Evolutionary conservation across 2,329 filamentous ascomycete species (phyloP).

Genomic region (Clarireedia hainanense): DNA sequence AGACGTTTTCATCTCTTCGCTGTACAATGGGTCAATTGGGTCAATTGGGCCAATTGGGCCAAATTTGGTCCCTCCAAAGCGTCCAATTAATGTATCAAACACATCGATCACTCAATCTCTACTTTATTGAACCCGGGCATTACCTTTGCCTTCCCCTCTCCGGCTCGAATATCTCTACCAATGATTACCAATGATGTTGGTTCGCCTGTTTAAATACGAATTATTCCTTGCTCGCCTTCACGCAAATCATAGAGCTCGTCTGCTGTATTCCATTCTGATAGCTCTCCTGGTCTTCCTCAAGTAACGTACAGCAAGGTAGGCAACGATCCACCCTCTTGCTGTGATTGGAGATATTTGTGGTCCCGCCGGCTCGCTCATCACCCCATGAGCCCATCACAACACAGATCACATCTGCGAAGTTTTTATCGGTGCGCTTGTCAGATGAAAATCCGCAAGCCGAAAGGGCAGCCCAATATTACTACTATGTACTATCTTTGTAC

Average conservation of each 20-base stretch:
- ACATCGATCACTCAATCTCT: not conserved
- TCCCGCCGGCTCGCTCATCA: not conserved
- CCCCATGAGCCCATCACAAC: not conserved
- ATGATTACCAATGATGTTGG: not conserved
- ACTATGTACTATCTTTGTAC: too few species aligned
- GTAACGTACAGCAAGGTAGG: not conserved
- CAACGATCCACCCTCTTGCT: slow-evolving; percentile 1
- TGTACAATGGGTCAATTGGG: not conserved
- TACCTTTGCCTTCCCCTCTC: not conserved
- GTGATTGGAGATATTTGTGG: slow-evolving; percentile 6
- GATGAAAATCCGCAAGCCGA: not conserved
- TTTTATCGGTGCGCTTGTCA: not conserved
- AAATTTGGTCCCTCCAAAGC: not conserved
- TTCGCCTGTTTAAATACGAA: not conserved
- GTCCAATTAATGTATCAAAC: not conserved
- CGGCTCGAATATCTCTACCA: not conserved
- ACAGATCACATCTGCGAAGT: not conserved
- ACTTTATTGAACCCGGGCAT: not conserved
- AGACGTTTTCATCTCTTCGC: not conserved
- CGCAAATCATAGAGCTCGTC: not conserved
- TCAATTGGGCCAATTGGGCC: not conserved
- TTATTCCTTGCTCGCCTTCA: not conserved
- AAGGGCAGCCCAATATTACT: too few species aligned
- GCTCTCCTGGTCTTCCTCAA: not conserved
- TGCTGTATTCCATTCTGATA: not conserved